phyloP scores from a whole-genome alignment of 2,329 filamentous ascomycete species.

The Fusarium sp. region DNA sequence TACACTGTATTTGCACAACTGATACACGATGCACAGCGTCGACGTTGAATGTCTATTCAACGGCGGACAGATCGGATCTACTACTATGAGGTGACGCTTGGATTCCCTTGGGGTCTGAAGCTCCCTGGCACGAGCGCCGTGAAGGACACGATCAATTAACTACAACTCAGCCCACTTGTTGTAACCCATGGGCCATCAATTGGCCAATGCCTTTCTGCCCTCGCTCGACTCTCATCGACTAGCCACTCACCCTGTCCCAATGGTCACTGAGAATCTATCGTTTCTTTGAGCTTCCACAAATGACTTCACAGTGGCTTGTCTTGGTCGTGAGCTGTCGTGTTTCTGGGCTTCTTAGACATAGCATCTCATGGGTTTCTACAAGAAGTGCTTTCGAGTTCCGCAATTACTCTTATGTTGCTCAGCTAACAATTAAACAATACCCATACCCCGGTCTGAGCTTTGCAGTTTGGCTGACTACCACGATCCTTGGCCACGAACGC shows the following conservation, averaged over 20 bases:
- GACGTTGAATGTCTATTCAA: slow-evolving; percentile 12
- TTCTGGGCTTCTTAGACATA: not conserved
- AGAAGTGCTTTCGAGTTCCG: slow-evolving; percentile 2
- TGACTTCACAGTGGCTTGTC: slow-evolving; percentile 14
- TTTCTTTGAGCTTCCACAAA: slow-evolving; percentile 17
- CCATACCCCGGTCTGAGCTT: slow-evolving; percentile 9
- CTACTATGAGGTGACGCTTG: slow-evolving; percentile 28
- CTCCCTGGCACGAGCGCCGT: slow-evolving; percentile 36
- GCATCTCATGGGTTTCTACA: not conserved
- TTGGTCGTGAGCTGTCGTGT: slow-evolving; percentile 7
- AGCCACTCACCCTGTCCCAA: slow-evolving; percentile 11
- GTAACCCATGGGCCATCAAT: slow-evolving; percentile 27
- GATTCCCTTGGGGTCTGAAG: slow-evolving; percentile 28
- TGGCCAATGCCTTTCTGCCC: slow-evolving; percentile 39
- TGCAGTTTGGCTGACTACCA: slow-evolving; percentile 11
- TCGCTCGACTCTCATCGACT: slow-evolving; percentile 19
- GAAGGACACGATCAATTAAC: slow-evolving; percentile 31
- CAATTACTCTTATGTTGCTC: slow-evolving; percentile 1
- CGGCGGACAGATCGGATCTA: slow-evolving; percentile 25
- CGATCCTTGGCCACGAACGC: slow-evolving; percentile 31
- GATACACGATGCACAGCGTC: slow-evolving; percentile 25
- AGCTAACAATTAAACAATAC: slow-evolving; percentile 13
- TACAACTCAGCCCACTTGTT: slow-evolving; percentile 39
- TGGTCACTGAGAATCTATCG: slow-evolving; percentile 12
- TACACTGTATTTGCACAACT: slow-evolving; percentile 17